Conservation (phyloP, 495 filamentous ascomycete genomes). For the Xylaria cubensis region DNA sequence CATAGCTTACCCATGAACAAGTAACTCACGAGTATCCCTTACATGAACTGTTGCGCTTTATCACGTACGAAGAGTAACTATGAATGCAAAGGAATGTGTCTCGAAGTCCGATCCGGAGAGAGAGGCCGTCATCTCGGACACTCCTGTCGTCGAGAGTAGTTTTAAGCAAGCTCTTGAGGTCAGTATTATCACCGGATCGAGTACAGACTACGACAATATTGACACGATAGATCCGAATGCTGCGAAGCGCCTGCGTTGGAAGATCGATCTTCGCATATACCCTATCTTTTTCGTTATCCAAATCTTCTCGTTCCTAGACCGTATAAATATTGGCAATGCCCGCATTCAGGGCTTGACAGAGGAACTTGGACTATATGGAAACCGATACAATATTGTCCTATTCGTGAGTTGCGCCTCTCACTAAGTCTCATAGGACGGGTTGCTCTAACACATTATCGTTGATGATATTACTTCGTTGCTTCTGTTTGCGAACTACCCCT, state of each 20-base stretch:
- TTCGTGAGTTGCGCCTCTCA: conserved; percentile 48
- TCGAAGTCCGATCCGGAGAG: not conserved
- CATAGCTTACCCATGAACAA: not conserved
- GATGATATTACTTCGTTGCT: not conserved
- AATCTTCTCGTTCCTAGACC: conserved; percentile 55
- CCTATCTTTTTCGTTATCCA: conserved; percentile 54
- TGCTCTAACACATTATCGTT: not conserved
- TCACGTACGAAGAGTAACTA: not conserved
- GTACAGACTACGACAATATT: not conserved
- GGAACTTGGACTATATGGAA: conserved; percentile 63
- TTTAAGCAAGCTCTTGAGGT: not conserved
- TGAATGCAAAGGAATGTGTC: not conserved
- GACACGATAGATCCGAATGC: conserved; percentile 33
- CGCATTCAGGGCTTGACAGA: conserved; percentile 64
- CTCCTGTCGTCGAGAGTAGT: not conserved
- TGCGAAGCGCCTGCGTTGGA: conserved; percentile 41
- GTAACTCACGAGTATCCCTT: not conserved
- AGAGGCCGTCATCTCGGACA: not conserved
- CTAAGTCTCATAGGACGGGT: not conserved
- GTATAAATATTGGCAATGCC: conserved; percentile 70
- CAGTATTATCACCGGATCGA: not conserved
- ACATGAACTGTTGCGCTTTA: not conserved
- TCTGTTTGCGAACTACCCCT: not conserved
- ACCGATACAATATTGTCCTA: conserved; percentile 66
- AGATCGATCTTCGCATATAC: conserved; percentile 46